Evolutionary conservation across 2,329 filamentous ascomycete genomes (phyloP).

Genomic region (Decorospora gaudefroyi): DNA sequence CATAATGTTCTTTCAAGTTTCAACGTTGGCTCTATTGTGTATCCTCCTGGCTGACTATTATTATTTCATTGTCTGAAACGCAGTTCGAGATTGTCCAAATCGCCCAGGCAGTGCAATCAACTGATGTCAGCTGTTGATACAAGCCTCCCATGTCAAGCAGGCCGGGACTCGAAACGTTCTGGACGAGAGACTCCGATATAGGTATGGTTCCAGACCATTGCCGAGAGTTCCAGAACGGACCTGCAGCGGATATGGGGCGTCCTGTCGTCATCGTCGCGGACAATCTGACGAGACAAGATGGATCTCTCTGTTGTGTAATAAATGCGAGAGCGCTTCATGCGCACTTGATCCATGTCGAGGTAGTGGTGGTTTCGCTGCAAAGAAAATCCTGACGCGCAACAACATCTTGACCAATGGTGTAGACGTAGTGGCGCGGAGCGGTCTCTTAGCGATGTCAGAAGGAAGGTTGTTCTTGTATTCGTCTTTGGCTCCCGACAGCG

Average conservation of each 20-base stretch:
- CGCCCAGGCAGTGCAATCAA: too few species aligned
- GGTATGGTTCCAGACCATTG: conserved; percentile 33
- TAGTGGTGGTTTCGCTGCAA: not conserved
- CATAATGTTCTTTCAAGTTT: too few species aligned
- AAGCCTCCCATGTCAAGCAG: conserved; percentile 5
- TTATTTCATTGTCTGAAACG: too few species aligned
- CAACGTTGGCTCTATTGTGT: too few species aligned
- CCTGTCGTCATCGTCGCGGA: conserved; percentile 26
- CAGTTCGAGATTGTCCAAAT: too few species aligned
- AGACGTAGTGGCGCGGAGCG: not conserved
- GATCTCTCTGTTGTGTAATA: not conserved
- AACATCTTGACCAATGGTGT: not conserved
- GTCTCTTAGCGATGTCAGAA: conserved; percentile 5
- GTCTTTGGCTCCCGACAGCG: not conserved
- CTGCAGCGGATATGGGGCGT: conserved; percentile 5
- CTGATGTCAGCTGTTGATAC: conserved; percentile 10
- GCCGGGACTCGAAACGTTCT: too few species aligned
- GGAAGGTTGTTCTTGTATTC: conserved; percentile 5
- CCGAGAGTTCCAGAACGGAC: conserved; percentile 25
- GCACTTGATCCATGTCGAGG: not conserved
- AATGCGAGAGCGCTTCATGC: not conserved
- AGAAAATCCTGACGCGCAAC: not conserved
- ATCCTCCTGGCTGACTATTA: too few species aligned
- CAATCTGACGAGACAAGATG: not conserved
- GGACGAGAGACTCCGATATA: conserved; percentile 5